Evolutionary conservation across 768 basidiomycete species (phyloP).

Genomic region (Austroboletus festivus): DNA sequence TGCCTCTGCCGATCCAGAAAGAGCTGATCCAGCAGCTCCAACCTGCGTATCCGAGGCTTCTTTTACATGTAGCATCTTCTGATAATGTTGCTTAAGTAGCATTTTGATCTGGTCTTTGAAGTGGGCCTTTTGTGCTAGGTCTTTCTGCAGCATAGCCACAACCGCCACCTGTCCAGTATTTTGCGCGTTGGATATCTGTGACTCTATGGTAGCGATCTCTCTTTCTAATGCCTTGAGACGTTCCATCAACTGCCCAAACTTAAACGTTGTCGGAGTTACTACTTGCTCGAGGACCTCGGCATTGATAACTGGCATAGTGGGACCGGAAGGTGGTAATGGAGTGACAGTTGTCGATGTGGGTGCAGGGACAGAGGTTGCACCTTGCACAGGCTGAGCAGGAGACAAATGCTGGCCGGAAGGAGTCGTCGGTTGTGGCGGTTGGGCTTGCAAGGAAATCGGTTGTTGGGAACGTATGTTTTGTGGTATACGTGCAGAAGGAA

Average conservation of each 20-base stretch:
- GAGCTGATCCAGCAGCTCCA: neutral
- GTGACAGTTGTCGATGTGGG: constrained; percentile 11
- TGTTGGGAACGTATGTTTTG: constrained; percentile 22
- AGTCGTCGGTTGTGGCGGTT: constrained; percentile 15
- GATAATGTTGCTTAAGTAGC: constrained; percentile 15
- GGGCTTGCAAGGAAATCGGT: constrained; percentile 15
- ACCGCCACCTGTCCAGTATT: constrained; percentile 15
- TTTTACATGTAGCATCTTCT: constrained; percentile 10
- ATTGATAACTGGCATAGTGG: neutral
- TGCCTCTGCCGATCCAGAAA: constrained; percentile 4
- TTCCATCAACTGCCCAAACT: constrained; percentile 24
- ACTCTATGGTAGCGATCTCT: constrained; percentile 14
- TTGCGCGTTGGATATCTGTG: constrained; percentile 13
- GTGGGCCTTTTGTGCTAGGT: constrained; percentile 2
- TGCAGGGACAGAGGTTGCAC: neutral
- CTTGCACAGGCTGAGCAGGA: constrained; percentile 9
- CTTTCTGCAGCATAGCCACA: constrained; percentile 14
- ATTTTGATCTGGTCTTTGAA: constrained; percentile 11
- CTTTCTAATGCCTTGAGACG: constrained; percentile 16
- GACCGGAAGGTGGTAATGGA: constrained; percentile 6
- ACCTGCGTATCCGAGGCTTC: constrained; percentile 7
- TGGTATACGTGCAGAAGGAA: constrained; percentile 21
- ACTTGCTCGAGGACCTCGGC: constrained; percentile 17
- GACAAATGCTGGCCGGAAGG: constrained; percentile 5
- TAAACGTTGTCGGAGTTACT: constrained; percentile 8